Evolutionary conservation across 768 basidiomycete species (phyloP).

Genomic region (Auricularia cornea): DNA sequence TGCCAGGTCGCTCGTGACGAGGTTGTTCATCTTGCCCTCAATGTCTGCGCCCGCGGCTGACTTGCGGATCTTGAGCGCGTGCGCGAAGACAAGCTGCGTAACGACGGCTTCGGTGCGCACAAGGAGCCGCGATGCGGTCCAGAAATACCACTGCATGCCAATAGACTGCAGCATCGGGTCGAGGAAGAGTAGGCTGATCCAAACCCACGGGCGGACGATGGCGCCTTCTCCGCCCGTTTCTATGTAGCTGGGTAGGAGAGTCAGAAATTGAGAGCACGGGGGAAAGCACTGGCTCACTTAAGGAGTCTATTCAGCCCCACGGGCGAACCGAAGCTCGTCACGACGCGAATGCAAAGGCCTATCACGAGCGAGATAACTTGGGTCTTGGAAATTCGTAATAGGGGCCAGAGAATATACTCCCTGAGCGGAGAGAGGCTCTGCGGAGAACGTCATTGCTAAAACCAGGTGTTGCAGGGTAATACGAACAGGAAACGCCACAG

Average conservation of each 20-base stretch:
- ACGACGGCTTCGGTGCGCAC: conserved; percentile 45
- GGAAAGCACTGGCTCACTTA: background rate
- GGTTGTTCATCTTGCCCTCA: conserved; percentile 69
- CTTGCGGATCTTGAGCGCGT: conserved; percentile 69
- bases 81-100: conserved; percentile 71
- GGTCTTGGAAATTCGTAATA: conserved; percentile 18
- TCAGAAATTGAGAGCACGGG: background rate
- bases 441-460: no score
- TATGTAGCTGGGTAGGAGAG: conserved; percentile 41
- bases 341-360: conserved; percentile 11
- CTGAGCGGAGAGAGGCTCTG: conserved; percentile 18
- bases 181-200: conserved; percentile 46
- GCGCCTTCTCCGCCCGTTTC: conserved; percentile 44
- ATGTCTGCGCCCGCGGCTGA: conserved; percentile 32
- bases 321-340: conserved; percentile 21
- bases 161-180: conserved; percentile 39
- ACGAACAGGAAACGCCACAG: background rate
- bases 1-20: conserved; percentile 57
- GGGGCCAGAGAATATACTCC: conserved; percentile 20
- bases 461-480: no score
- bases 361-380: conserved; percentile 10
- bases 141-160: conserved; percentile 47
- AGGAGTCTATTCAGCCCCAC: conserved; percentile 24
- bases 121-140: conserved; percentile 21
- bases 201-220: conserved; percentile 56